Evolutionary conservation across 2,329 filamentous ascomycete species (phyloP).

Genomic region (Epichloe elymi): DNA sequence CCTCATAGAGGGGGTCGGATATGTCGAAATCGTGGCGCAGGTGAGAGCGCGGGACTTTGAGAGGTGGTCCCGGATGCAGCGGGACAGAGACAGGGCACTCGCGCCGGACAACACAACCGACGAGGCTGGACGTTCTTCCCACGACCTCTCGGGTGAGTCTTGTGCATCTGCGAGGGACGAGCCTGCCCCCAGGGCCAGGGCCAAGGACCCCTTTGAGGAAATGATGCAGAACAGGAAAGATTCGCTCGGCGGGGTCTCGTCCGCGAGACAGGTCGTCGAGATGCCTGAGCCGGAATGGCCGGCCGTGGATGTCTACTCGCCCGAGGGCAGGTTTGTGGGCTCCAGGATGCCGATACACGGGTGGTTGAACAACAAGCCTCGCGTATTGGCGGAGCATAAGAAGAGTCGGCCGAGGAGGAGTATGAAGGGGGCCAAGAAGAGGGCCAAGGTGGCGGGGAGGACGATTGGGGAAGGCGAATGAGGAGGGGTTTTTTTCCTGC

Average conservation of each 20-base stretch:
- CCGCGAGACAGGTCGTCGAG: neutral
- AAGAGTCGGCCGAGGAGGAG: slow-evolving; percentile 49
- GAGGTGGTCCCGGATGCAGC: slow-evolving; percentile 5
- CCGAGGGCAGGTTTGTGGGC: slow-evolving; percentile 68
- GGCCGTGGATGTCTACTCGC: slow-evolving; percentile 71
- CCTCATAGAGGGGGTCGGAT: slow-evolving; percentile 82
- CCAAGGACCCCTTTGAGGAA: slow-evolving; percentile 13
- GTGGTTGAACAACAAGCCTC: slow-evolving; percentile 49
- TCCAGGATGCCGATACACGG: slow-evolving; percentile 56
- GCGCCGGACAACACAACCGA: slow-evolving; percentile 6
- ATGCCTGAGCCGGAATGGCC: slow-evolving; percentile 39
- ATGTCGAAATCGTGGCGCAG: slow-evolving; percentile 80
- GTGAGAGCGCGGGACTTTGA: slow-evolving; percentile 45
- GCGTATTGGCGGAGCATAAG: slow-evolving; percentile 32
- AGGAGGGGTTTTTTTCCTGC: too few relatives aligned
- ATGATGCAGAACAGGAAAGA: slow-evolving; percentile 16
- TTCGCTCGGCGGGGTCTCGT: neutral
- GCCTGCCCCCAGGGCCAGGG: neutral
- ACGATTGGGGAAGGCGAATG: too few relatives aligned
- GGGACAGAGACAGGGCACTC: slow-evolving; percentile 11
- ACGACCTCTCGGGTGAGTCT: neutral
- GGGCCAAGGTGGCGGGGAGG: slow-evolving; percentile 17
- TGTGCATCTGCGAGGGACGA: neutral
- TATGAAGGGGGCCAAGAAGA: slow-evolving; percentile 50
- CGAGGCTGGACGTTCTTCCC: slow-evolving; percentile 1